Evolutionary conservation across 805 yeast species (phyloP), one percentile per base, ranked within the genome.

Genomic region (Kazachstania kunashirensis): DNA sequence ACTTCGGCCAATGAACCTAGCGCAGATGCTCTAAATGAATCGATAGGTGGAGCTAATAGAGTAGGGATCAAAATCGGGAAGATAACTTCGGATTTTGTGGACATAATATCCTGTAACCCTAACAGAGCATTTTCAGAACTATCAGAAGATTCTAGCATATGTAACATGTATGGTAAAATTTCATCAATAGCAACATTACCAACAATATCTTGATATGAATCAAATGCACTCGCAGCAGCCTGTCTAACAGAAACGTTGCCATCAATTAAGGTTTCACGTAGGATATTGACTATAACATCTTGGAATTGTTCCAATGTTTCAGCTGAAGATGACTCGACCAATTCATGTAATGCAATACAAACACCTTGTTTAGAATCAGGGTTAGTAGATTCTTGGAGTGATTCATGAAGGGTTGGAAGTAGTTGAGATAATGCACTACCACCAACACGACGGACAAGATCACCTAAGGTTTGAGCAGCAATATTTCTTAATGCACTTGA

Each of bases 311-410:
- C 63, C 41, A 89, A 67, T 6, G 75, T 71, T 12, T 75, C 82
- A 3, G 64, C 57, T 8, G 75, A 66, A 4, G 94, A 73, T 0
- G 95, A 82, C 45, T 75, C 78, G 44, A 88, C 77, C 43, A 92
- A 75, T 57, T 88, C 97, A 30, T 77, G 73, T 33, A 86, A 67
- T 7, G 98, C 98, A 57, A 89, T 77, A 67, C 98, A 92, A 35
- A 92, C 84, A 67, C 99, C 99, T 65, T 88, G 94, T 55, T 83
- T 84, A 25, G 94, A 80, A 55, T 80, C 92, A n/a, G 83, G 65
- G 50, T 82, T 92, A 38, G 71, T 62, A 21, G 72, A 54, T n/a
- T 68, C 64, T 36, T 66, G 55, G 44, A 82, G 63, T 1, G 84
- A 71, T 27, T 71, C 73, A 47, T 84, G 81, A 49, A 89, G 66